Base-by-base conservation (phyloP, 1,284 basidiomycete genomes). In the Papiliotrema terrestris region DNA sequence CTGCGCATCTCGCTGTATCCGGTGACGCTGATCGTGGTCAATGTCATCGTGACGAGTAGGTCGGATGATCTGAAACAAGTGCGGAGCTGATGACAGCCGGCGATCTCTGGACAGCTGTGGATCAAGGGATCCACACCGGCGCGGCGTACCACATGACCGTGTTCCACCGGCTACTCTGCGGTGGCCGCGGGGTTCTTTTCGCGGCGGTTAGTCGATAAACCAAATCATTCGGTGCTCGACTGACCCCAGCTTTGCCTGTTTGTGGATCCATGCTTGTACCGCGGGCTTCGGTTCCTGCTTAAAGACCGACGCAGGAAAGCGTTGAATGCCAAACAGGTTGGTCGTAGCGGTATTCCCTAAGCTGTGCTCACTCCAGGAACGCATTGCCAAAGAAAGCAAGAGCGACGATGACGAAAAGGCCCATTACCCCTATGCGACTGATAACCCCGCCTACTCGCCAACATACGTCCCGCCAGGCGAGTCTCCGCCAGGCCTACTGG, bases 1-100 rank as follows among this genome's bases (percentile, higher is more conserved):
- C 19, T 66, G 9, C 55, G 60, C 35, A 64, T 68, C 14, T 57
- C 64, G 3, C 41, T 59, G 2, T 68, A 66, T 50, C 66, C 66
- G 1, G 49, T 66, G 2, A 51, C 58, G 1, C 52, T 68, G 5
- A 51, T 62, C 45, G 42, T 68, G 26, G 56, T 66, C 41, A 68
- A 66, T 50, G 51, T 52, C 20, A 39, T 66, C 38, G 59, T 68
- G 15, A 59, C 61, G 4, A 54, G 64, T 63, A 29, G 58, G 57
- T 51, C 6, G n/a, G n/a, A 20, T 20, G 3, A 5, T 19, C 37
- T 17, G 14, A 11, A 22, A 36, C 45, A 19, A 14, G 8, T 29
- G 5, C 46, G 3, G 19, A 17, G 22, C 46, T 49, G 46, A 49
- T 17, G 4, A 3, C 36, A 49, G 46, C 23, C 11, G 46, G 46